phyloP scores from a whole-genome alignment of 2,329 filamentous ascomycete species.

The Phialophora tarda region DNA sequence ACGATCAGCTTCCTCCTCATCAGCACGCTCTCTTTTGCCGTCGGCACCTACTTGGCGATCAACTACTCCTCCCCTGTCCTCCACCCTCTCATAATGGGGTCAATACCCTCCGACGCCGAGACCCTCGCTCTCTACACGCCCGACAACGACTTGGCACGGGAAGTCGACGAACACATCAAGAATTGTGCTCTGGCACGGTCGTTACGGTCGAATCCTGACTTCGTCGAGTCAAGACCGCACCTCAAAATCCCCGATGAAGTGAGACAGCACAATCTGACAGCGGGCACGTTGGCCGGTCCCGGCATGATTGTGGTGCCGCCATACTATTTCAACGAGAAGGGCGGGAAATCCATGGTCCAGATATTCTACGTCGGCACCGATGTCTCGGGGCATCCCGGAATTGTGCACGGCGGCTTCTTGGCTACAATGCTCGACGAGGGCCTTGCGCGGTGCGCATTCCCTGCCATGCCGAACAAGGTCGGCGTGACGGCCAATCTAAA shows the following conservation, averaged over 20 bases:
- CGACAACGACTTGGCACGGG: conserved; percentile 57
- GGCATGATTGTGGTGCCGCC: conserved; percentile 82
- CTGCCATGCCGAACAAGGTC: conserved; percentile 82
- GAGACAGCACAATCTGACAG: conserved; percentile 78
- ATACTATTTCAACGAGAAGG: conserved; percentile 73
- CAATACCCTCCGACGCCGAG: conserved; percentile 69
- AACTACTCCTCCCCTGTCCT: conserved; percentile 38
- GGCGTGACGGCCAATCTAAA: conserved; percentile 85
- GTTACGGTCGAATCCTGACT: conserved; percentile 69
- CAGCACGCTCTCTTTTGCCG: conserved; percentile 36
- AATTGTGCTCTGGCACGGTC: conserved; percentile 74
- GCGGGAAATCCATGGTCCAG: conserved; percentile 71
- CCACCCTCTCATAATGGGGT: conserved; percentile 44
- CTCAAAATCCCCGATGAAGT: conserved; percentile 78
- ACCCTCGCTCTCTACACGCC: conserved; percentile 70
- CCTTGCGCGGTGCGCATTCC: conserved; percentile 84
- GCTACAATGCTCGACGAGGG: conserved; percentile 95
- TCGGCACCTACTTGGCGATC: conserved; percentile 36
- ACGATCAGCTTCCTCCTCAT: conserved; percentile 36
- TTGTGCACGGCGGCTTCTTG: conserved; percentile 87
- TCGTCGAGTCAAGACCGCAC: conserved; percentile 80
- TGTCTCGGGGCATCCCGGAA: conserved; percentile 86
- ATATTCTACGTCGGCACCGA: conserved; percentile 78
- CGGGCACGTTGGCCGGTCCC: conserved; percentile 75
- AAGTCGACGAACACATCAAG: conserved; percentile 75